phyloP scores from a whole-genome alignment of 1,139 yeast genomes.

The Komagataea norvegica region DNA sequence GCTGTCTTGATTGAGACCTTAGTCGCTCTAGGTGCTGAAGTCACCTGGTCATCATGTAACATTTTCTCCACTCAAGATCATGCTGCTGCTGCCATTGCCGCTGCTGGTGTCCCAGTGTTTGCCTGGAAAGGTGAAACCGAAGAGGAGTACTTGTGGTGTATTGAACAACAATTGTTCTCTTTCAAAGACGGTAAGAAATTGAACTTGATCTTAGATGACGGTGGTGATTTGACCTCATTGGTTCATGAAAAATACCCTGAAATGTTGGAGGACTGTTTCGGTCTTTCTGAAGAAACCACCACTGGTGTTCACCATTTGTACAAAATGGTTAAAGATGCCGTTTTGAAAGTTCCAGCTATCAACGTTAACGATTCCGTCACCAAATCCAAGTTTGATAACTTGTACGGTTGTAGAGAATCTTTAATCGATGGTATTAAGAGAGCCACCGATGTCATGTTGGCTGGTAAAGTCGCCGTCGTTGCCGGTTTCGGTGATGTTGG shows the following conservation, averaged over 20 bases:
- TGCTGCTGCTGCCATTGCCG: conserved; percentile 99
- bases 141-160: conserved; percentile 99
- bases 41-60: conserved; percentile 99
- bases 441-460: conserved; percentile 99
- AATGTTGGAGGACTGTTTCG: conserved; percentile 91
- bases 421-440: conserved; percentile 98
- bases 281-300: conserved; percentile 99
- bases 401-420: conserved; percentile 99
- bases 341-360: conserved; percentile 98
- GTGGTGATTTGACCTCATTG: conserved; percentile 97
- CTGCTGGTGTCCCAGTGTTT: conserved; percentile 98
- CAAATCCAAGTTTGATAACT: conserved; percentile 98
- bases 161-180: conserved; percentile 97
- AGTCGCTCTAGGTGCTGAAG: conserved; percentile 98
- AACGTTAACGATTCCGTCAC: conserved; percentile 99
- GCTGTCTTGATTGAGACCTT: conserved; percentile 98
- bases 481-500: conserved; percentile 99
- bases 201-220: conserved; percentile 97
- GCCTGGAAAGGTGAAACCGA: conserved; percentile 99
- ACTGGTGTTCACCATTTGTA: conserved; percentile 99
- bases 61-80: conserved; percentile 99
- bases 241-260: conserved; percentile 99
- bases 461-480: conserved; percentile 98
- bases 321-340: conserved; percentile 89
- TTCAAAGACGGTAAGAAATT: conserved; percentile 96